These are phyloP conservation scores for Coleophoma eucalyptorum DNA, from an alignment of 2,329 filamentous ascomycete genomes.

Conservation along the genomic window DNA sequence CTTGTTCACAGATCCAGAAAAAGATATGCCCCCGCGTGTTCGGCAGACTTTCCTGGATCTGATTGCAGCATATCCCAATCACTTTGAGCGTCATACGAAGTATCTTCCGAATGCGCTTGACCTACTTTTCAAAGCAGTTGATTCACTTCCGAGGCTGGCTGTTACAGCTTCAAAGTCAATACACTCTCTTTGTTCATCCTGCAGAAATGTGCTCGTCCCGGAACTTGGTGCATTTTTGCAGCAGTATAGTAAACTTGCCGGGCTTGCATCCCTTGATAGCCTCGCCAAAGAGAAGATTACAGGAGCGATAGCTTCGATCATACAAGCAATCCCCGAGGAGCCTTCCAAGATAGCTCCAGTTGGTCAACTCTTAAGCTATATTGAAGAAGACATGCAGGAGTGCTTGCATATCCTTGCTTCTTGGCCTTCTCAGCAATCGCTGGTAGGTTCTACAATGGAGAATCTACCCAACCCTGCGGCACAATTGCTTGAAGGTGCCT, in stretches of 20 bases:
- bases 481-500: conserved; percentile 24
- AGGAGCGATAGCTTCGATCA: conserved; percentile 69
- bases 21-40: conserved; percentile 55
- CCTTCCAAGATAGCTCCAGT: conserved; percentile 49
- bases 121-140: conserved; percentile 68
- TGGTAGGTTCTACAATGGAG: not conserved
- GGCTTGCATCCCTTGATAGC: conserved; percentile 57
- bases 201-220: conserved; percentile 61
- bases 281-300: conserved; percentile 70
- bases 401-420: conserved; percentile 21
- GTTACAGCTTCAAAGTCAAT: conserved; percentile 73
- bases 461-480: not conserved
- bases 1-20: conserved; percentile 45
- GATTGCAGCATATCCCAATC: conserved; percentile 71
- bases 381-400: conserved; percentile 57
- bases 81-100: conserved; percentile 67
- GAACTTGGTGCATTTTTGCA: conserved; percentile 67
- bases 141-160: conserved; percentile 53
- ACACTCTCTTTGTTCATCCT: conserved; percentile 69
- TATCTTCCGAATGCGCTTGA: conserved; percentile 68
- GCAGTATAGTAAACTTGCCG: conserved; percentile 66
- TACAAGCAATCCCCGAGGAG: conserved; percentile 65
- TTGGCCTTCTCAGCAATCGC: not conserved
- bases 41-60: conserved; percentile 66
- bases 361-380: conserved; percentile 53